phyloP scores from a whole-genome alignment of 2,329 filamentous ascomycete species.

The Xylaria multiplex region DNA sequence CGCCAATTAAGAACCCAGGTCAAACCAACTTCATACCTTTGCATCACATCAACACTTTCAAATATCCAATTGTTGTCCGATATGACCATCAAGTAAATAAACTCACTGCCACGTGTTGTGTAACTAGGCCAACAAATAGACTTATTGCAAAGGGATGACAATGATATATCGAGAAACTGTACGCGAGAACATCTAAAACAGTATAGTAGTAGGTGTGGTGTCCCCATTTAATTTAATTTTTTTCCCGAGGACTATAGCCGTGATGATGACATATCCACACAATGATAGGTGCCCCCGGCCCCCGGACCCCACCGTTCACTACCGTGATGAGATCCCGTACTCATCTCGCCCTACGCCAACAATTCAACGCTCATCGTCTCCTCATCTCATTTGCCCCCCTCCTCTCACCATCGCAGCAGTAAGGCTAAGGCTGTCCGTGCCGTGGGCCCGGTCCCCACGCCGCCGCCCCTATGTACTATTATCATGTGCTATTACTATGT shows the following conservation, averaged over 20 bases:
- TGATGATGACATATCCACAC: slow-evolving; percentile 32
- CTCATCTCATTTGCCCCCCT: slow-evolving; percentile 10
- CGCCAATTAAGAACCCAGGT: no score
- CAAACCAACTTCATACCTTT: no score
- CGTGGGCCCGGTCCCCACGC: background rate
- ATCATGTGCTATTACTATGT: no score
- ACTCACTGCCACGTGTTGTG: no score
- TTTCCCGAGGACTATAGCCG: slow-evolving; percentile 49
- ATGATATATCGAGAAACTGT: no score
- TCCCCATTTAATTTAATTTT: slow-evolving; percentile 17
- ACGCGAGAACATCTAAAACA: no score
- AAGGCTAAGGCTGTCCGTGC: background rate
- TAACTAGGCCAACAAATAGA: no score
- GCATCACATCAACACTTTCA: no score
- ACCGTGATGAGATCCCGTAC: slow-evolving; percentile 46
- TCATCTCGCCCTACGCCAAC: slow-evolving; percentile 8
- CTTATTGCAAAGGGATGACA: no score
- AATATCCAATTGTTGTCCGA: no score
- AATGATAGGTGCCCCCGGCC: slow-evolving; percentile 34
- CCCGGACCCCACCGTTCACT: slow-evolving; percentile 43
- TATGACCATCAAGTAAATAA: no score
- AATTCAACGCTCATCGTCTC: slow-evolving; percentile 6
- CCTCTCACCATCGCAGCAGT: background rate
- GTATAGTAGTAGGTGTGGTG: no score
- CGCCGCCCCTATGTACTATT: background rate